Base-by-base conservation (phyloP, 805 yeast genomes). In the Suhomyces kilbournensis region DNA sequence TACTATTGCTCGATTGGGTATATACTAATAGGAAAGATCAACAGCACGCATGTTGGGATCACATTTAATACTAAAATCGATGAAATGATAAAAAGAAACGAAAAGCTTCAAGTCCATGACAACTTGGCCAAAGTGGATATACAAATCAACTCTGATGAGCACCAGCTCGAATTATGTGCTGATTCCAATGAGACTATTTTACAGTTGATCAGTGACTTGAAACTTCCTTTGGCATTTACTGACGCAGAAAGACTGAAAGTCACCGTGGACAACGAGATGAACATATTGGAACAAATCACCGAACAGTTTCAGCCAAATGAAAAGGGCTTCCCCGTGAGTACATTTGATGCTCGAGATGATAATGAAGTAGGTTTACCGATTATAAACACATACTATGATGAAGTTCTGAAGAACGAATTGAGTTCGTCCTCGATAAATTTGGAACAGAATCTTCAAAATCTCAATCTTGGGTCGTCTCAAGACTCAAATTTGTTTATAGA, bases 181-280 rank as follows among this genome's bases (percentile, higher is more conserved):
- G 98, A 92, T 64, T 90, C 97, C 0, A 77, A 84, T 0, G 86
- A 89, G 60, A 81, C 93, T 10, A 66, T 92, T 42, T 55, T 83
- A 2, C 96, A 87, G 55, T 60, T 88, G 7, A 56, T 85, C 8
- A 84, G 81, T 53, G 96, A 90, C 60, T 71, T 92, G 59, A 88
- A 87, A 59, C 82, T 81, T 12, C 91, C 92, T 0, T 67, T 88
- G 1, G 67, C 76, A 6, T 83, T 86, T 54, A 74, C 76, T 0
- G 84, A 83, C 54, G 82, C 81, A 2, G 80, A 81, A 34, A 88
- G 84, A 66, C 86, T 79, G 64, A 81, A 75, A 47, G 70, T 76
- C 0, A 64, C 59, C 8, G 61, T 71, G 2, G 58, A 61, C 19
- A 39, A 58, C 0, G 70, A 66, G 7, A 59, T 80, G 3, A 69